Evolutionary conservation across 345 rosid genomes (phyloP), one percentile per base, ranked within the genome.

Genomic region (Excoecaria cochinchinensis): DNA sequence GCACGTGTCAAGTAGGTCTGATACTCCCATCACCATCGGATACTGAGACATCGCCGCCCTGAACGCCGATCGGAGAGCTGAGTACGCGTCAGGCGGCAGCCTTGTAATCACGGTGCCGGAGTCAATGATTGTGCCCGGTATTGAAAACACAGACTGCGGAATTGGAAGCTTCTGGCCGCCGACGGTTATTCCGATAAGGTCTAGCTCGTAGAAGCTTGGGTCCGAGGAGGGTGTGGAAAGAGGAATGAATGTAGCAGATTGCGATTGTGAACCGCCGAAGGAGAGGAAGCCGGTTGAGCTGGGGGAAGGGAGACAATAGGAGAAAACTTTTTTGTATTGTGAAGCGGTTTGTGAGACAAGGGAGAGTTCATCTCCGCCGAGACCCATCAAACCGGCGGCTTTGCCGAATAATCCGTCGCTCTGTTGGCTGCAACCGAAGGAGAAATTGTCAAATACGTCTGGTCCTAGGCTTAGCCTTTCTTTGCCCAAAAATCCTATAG

Each of bases 21-120:
- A 80, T 7, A 88, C 77, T 3, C 87, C 82, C 1, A 84, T 78
- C 1, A 91, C 77, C 15, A 46, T 78, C 1, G 94, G 94, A 67
- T 94, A 94, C 62, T 67, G 69, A 0, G 82, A 62, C 97, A 94
- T 94, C 66, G 3, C 6, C 56, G 80, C 74, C 76, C 80, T 76
- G 72, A 94, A 92, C 31, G 90, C 76, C 12, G 79, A 42, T 1
- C 78, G 53, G 36, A 94, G 16, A 4, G 89, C 86, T 0, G 88
- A 65, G 81, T 94, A 94, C 0, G 88, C 94, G 0, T 79, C 82
- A 0, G 92, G 90, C 7, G 94, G 94, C 67, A 94, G 82, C 6
- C 98, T 89, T 1, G 92, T 80, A 71, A 94, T 91, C 46, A 94
- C 94, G 2, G 98, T 91, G 50, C 95, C 97, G 0, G 98, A 91